Evolutionary conservation across 2,329 filamentous ascomycete genomes (phyloP), one percentile per base, ranked within the genome.

Genomic region (Diaporthe citrichinensis): DNA sequence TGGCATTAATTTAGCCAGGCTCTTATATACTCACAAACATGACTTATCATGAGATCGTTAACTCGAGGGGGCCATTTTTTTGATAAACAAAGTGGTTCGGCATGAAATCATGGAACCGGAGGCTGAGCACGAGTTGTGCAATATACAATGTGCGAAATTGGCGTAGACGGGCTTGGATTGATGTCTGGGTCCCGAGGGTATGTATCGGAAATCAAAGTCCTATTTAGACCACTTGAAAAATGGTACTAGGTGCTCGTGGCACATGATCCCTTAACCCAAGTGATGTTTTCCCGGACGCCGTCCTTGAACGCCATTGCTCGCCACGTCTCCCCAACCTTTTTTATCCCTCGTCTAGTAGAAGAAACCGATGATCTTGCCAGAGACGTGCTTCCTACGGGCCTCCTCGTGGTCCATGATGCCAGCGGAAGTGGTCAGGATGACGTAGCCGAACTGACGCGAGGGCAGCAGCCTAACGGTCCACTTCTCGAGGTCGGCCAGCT

Each of bases 341-440:
- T 73, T 76, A 57, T 53, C 67, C 57, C 51, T 72, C 71, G 78
- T 82, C 84, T 97, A 98, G 92, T 98, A 98, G 92, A 98, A 98
- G 94, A 98, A 99, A 84, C 97, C 97, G 83, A 98, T 95, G 89
- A 99, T 95, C 93, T 99, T 99, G 89, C 97, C 97, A 82, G 96
- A 93, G 85, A 98, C 97, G 91, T 99, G 97, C 93, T 98, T 98
- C 88, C 97, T 92, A 86, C 97, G 92, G 82, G 97, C 97, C 93
- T 99, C 97, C 92, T 99, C 97, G 91, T 99, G 97, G 91, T 99
- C 97, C 96, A 99, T 98, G 88, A 99, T 99, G 88, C 97, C 97
- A 80, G 97, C 95, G 77, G 96, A 98, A 89, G 97, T 99, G 88
- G 97, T 99, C 84, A 99, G 94, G 88, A 99, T 95, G 85, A 99